phyloP scores from a whole-genome alignment of 2,329 filamentous ascomycete species.

The Alternaria sp. region DNA sequence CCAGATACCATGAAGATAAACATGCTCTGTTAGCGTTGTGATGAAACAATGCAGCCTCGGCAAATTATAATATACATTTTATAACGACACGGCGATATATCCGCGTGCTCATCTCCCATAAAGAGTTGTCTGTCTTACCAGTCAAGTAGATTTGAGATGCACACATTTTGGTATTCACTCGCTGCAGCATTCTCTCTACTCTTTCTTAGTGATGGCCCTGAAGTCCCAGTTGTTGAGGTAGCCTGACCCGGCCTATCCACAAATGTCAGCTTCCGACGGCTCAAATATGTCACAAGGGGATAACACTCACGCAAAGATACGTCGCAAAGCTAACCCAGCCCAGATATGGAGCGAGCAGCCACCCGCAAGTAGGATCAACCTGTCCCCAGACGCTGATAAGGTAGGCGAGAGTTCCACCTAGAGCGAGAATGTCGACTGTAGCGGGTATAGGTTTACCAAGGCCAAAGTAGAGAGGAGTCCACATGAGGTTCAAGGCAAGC shows the following conservation, averaged over 20 bases:
- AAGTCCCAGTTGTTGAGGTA: slow-evolving; percentile 55
- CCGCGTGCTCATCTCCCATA: background rate
- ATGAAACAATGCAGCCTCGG: background rate
- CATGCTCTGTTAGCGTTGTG: background rate
- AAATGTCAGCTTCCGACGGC: slow-evolving; percentile 18
- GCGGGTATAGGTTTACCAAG: slow-evolving; percentile 76
- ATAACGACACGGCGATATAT: background rate
- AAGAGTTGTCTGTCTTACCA: background rate
- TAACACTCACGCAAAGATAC: slow-evolving; percentile 72
- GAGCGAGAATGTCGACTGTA: slow-evolving; percentile 75
- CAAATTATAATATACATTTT: background rate
- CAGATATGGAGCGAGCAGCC: slow-evolving; percentile 81
- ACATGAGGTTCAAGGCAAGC: slow-evolving; percentile 83
- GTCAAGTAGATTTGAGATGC: background rate
- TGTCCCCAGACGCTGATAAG: slow-evolving; percentile 79
- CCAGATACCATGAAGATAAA: background rate
- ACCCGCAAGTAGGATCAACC: slow-evolving; percentile 76
- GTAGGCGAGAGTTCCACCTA: slow-evolving; percentile 75
- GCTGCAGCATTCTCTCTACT: slow-evolving; percentile 18
- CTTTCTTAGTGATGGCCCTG: slow-evolving; percentile 35
- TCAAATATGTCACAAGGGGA: background rate
- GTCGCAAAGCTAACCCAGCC: slow-evolving; percentile 88
- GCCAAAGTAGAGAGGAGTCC: slow-evolving; percentile 95
- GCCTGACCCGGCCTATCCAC: slow-evolving; percentile 45
- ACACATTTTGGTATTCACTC: background rate